Evolutionary conservation across 805 yeast genomes (phyloP), one percentile per base, ranked within the genome.

Genomic region (Spathaspora girioi): DNA sequence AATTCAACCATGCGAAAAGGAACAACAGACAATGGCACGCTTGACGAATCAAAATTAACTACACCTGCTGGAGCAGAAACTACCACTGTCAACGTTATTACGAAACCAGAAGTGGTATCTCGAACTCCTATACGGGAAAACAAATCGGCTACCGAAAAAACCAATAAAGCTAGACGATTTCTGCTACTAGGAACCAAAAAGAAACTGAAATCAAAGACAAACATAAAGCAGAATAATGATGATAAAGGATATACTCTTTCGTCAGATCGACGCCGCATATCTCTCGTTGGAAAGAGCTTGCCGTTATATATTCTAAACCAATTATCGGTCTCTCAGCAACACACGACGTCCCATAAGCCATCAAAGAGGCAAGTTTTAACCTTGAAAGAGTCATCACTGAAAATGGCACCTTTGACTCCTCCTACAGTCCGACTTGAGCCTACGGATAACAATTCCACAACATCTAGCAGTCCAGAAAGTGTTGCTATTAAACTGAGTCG

Each of bases 271-370:
- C 56, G 73, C 54, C 57, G 77, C 43, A 50, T 54, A 23, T 72
- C 77, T 5, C 43, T 73, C 42, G 73, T 73, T 19, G 73, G 69
- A 1, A 71, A 68, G 35, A 63, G 59, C 40, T 59, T 73, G 10
- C 78, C 78, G 1, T 32, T 51, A 11, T 73, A 73, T 50, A 72
- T 73, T 31, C 58, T 61, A 41, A 56, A 55, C 3, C 64, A 59
- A 47, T 38, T 59, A 18, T 15, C 20, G 6, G 2, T 15, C 7
- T 23, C 29, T 20, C 32, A 43, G 23, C 49, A 45, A 32, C 48
- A 44, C 19, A 45, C 45, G 12, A 17, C 11, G 18, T 43, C 51
- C 17, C 53, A 45, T 14, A 42, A 45, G 38, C 41, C 53, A 23
- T 46, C 53, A 26, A 52, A 49, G n/a, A 5, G 23, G 18, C 53